Percentiles rank a stretch among this genome's conserved stretches.
Evolutionary conservation across 2,329 filamentous ascomycete genomes (phyloP).

Genomic region (Fusarium praegraminearum): DNA sequence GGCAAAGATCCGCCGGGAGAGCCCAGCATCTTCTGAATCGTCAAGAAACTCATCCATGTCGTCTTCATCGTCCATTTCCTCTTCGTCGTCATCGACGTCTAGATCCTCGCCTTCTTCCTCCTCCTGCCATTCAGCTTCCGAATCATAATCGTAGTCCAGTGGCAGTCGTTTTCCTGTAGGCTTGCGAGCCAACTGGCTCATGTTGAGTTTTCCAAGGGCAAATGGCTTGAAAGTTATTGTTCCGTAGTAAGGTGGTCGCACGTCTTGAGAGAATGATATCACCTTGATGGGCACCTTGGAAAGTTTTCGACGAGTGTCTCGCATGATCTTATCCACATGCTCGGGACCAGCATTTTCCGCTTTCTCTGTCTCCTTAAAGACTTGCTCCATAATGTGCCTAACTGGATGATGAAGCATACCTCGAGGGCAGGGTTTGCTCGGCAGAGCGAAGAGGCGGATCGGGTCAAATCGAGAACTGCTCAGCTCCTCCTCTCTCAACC

Average conservation of each 20-base stretch:
- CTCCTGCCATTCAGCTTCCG: conserved; percentile 88
- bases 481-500: conserved; percentile 59
- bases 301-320: conserved; percentile 57
- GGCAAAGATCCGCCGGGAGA: conserved; percentile 68
- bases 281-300: conserved; percentile 72
- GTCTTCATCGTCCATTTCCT: conserved; percentile 79
- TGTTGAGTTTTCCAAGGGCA: conserved; percentile 58
- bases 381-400: conserved; percentile 69
- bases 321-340: conserved; percentile 50
- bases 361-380: conserved; percentile 62
- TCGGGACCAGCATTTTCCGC: conserved; percentile 54
- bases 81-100: conserved; percentile 74
- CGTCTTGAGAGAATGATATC: conserved; percentile 72
- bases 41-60: conserved; percentile 93
- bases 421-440: conserved; percentile 54
- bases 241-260: conserved; percentile 77
- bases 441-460: conserved; percentile 60
- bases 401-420: conserved; percentile 66
- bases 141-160: conserved; percentile 86
- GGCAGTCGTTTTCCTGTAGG: conserved; percentile 68
- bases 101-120: conserved; percentile 78
- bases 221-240: conserved; percentile 73
- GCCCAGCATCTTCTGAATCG: conserved; percentile 78
- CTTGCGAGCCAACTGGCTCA: conserved; percentile 65
- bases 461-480: conserved; percentile 58